Evolutionary conservation across 2,329 filamentous ascomycete genomes (phyloP), one percentile per base, ranked within the genome.

Genomic region (Helicocarpus griseus): DNA sequence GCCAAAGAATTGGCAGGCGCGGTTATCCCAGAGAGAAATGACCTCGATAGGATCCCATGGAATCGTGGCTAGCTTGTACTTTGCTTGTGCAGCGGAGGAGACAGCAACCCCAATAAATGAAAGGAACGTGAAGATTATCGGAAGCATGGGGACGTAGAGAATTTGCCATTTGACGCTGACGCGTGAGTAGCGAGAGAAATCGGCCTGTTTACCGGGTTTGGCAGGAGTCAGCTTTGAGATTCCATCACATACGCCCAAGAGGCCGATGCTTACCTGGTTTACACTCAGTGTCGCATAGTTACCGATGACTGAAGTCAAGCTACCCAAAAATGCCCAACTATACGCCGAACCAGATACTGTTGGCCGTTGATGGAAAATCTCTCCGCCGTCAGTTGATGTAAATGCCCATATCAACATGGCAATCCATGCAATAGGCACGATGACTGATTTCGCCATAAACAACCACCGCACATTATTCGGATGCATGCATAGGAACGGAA

Each of bases 51-150:
- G 73, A 14, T 55, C 80, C 78, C 2, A 89, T 76, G 1, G 89
- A 74, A 21, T 77, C 70, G 1, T 82, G 1, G 82, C 72, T 1
- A 73, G 70, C 17, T 72, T 69, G 60, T 85, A 87, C 57, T 88
- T 82, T 45, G 87, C 76, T 1, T 62, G 59, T 4, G 77, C 75
- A 0, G 84, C 87, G 0, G 83, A 85, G 0, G 85, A 88, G 0
- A 84, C 87, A 39, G 89, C 85, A 60, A 89, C 89, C 59, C 86
- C 84, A 61, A 95, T 87, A 63, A 95, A 89, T 2, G 85, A 90
- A 1, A 89, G 94, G 21, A 94, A 62, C 5, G 82, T 85, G 56
- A 89, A 89, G 11, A 83, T 80, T 36, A 80, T 60, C 0, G 85
- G 86, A 50, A 89, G 46, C 46, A 48, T 36, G n/a, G 46, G 46